Evolutionary conservation across 2,329 filamentous ascomycete species (phyloP), one percentile per base, ranked within the genome.

Genomic region (Trichophyton equinum): DNA sequence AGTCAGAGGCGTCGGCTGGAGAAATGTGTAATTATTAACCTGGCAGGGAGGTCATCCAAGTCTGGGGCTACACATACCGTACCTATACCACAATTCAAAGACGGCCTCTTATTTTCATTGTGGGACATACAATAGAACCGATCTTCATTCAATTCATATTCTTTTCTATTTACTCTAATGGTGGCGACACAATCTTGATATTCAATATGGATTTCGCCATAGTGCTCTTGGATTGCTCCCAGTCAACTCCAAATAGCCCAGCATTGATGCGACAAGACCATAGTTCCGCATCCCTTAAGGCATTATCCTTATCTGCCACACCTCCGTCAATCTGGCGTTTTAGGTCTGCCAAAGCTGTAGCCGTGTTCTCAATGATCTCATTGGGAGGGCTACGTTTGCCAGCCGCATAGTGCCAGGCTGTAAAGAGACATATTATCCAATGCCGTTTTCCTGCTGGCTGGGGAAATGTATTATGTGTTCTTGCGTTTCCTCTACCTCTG

Each of bases 381-480:
- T 70, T 67, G 0, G 73, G 71, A 0, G 72, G 62, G 61, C 68
- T 71, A 33, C 69, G 66, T 27, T 74, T 77, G 4, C 63, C 68
- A 47, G 68, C 72, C 0, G 82, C 82, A 62, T 76, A 81, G 1
- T 71, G 70, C 2, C 70, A 67, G 1, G 80, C 82, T 0, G 82
- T 85, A 64, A 85, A 85, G 0, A 85, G 69, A 64, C 82, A 85
- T 0, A 80, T 78, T 27, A 85, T 76, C 76, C 79, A 85, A 60
- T 82, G 80, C 11, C 70, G 69, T 22, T 69, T 72, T 3, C 63
- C 58, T 3, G 60, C 61, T 1, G 61, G 20, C 6, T 62, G 53
- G 5, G 63, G 46, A 59, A 15, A n/a, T 59, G 20, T 7, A 6
- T 27, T 47, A 18, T 27, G 33, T 18, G 15, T 7, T 27, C 20